Base-by-base conservation (phyloP, 768 basidiomycete species). In the Calocybe cyanea region DNA sequence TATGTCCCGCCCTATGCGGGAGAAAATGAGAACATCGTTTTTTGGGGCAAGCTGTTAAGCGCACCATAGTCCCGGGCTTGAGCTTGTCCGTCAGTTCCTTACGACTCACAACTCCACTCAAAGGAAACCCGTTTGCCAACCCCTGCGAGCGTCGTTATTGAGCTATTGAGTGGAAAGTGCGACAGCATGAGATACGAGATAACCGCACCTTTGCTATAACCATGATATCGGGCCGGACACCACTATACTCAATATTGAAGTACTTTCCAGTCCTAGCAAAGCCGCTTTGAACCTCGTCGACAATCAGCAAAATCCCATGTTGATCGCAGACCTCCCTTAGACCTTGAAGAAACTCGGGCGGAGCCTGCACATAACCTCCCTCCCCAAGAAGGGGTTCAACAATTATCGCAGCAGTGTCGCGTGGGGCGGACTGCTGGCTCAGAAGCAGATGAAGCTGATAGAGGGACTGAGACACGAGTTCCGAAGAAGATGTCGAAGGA, bases 351-450 rank as follows among this genome's bases (percentile, higher is more conserved):
- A 88, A 98, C 17, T 79, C 78, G 1, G 79, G 59, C 0, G 92
- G 90, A 0, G 92, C 90, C 21, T 90, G 83, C 13, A 96, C 88
- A 64, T 98, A 97, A 1, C 95, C 95, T 28, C 95, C 95, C 65
- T 97, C 95, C 19, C 93, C 94, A 23, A 97, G 73, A 1, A 97
- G 85, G 33, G 95, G 89, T 71, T 98, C 95, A 33, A 98, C 66
- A 52, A 98, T 67, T 58, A 97, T 85, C n/a, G 92, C 93, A 1
- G 94, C 92, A 0, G 92, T 94, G 62, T 97, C 94, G 4, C 67
- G 64, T 0, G 93, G 88, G 1, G 84, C 73, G 6, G 83, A 85
- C 63, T 93, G 90, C 63, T 97, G 94, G 1, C 65, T 52, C 0
- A 79, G 66, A 10, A 95, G 60, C 11, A 96, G 76, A 44, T 91